Conservation (phyloP, 2,329 filamentous ascomycete species). For the Penicillium sp. region DNA sequence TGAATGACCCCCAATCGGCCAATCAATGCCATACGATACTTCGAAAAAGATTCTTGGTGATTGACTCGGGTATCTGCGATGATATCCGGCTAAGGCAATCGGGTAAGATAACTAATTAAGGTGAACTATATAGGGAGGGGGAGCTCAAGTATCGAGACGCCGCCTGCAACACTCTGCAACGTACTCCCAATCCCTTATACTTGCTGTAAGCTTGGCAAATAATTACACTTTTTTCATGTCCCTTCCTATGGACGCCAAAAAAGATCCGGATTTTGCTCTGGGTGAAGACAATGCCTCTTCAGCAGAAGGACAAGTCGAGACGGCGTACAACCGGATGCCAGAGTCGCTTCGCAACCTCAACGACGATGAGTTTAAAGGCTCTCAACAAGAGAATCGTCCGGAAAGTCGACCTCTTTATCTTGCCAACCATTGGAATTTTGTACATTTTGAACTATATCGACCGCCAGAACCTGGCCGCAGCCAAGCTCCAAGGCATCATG, state of each 20-base stretch:
- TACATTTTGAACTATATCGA: constrained; percentile 47
- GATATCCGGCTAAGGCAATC: background rate
- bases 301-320: constrained; percentile 25
- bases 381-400: constrained; percentile 28
- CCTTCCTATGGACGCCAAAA: constrained; percentile 21
- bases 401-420: constrained; percentile 34
- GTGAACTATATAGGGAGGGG: constrained; percentile 10
- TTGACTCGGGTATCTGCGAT: background rate
- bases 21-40: constrained; percentile 21
- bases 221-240: constrained; percentile 1
- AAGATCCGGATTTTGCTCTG: constrained; percentile 1
- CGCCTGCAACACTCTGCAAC: constrained; percentile 1
- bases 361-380: constrained; percentile 20
- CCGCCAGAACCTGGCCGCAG: constrained; percentile 39
- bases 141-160: constrained; percentile 4
- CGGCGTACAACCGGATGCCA: constrained; percentile 23
- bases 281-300: constrained; percentile 22
- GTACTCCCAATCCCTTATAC: background rate
- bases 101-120: constrained; percentile 1
- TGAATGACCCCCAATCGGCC: constrained; percentile 5
- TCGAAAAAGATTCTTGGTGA: constrained; percentile 3
- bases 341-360: constrained; percentile 26
- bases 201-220: background rate
- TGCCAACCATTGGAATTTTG: constrained; percentile 37
- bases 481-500: constrained; percentile 44